Evolutionary conservation across 768 basidiomycete genomes (phyloP).

Genomic region (Calocera cornea): DNA sequence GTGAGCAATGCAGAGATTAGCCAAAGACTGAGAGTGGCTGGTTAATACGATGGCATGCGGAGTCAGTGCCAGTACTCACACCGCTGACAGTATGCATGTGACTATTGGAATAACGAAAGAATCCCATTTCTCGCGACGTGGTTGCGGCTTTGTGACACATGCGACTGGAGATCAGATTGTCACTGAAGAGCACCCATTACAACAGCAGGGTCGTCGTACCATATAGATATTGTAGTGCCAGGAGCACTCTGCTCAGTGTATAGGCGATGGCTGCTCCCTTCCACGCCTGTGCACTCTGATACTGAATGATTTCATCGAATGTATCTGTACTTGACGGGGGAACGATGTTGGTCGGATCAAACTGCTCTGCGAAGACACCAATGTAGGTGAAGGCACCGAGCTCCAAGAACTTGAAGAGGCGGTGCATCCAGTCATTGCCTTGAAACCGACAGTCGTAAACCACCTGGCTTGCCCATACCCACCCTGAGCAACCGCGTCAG

Average conservation of each 20-base stretch:
- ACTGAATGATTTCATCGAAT: background rate
- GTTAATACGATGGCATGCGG: background rate
- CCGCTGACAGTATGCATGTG: background rate
- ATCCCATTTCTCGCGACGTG: background rate
- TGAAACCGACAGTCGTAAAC: constrained; percentile 4
- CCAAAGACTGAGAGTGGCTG: background rate
- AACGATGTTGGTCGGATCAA: background rate
- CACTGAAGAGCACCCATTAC: background rate
- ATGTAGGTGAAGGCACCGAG: constrained; percentile 1
- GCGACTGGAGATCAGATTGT: background rate
- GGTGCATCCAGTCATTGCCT: constrained; percentile 6
- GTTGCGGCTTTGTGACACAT: background rate
- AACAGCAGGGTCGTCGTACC: background rate
- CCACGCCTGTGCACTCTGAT: background rate
- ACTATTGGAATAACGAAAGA: background rate
- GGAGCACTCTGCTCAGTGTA: background rate
- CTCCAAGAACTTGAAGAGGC: constrained; percentile 5
- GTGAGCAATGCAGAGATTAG: background rate
- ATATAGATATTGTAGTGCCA: background rate
- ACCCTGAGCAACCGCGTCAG: background rate
- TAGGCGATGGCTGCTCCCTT: background rate
- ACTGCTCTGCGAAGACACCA: constrained; percentile 1
- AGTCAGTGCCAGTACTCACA: background rate
- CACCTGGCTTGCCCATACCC: constrained; percentile 8
- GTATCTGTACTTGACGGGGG: background rate